Evolutionary conservation across 805 yeast genomes (phyloP).

Genomic region (Candida pseudofarinosa): DNA sequence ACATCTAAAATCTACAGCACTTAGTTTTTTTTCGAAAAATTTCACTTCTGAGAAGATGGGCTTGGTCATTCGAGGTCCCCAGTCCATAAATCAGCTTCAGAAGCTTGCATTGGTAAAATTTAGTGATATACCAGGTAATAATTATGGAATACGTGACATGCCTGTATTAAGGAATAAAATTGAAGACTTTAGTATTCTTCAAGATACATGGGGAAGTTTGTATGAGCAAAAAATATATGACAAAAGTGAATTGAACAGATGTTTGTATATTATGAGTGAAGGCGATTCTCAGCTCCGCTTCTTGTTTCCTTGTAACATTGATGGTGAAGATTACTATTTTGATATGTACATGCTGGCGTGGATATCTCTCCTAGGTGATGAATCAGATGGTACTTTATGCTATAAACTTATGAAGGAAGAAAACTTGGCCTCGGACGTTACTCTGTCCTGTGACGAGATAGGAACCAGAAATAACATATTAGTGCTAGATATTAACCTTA

Average conservation of each 20-base stretch:
- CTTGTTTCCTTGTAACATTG: slow-evolving; percentile 36
- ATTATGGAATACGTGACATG: not conserved
- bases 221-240: not conserved
- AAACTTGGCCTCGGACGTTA: slow-evolving; percentile 34
- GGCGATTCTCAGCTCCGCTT: slow-evolving; percentile 39
- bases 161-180: not conserved
- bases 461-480: slow-evolving; percentile 36
- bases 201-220: slow-evolving; percentile 11
- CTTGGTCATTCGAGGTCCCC: slow-evolving; percentile 62
- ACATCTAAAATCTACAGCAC: slow-evolving; percentile 33
- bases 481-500: slow-evolving; percentile 47
- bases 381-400: slow-evolving; percentile 48
- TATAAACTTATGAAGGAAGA: slow-evolving; percentile 25
- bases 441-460: slow-evolving; percentile 40
- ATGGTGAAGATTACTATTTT: not conserved
- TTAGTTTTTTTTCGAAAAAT: slow-evolving; percentile 35
- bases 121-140: slow-evolving; percentile 20
- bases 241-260: slow-evolving; percentile 3
- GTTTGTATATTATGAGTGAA: slow-evolving; percentile 36
- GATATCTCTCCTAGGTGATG: slow-evolving; percentile 63
- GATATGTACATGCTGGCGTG: slow-evolving; percentile 29
- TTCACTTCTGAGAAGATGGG: slow-evolving; percentile 50
- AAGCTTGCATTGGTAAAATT: slow-evolving; percentile 48
- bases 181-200: slow-evolving; percentile 9
- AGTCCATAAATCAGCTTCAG: slow-evolving; percentile 54